Evolutionary conservation across 1,284 basidiomycete species (phyloP).

Genomic region (Ceratobasidium papillatum): DNA sequence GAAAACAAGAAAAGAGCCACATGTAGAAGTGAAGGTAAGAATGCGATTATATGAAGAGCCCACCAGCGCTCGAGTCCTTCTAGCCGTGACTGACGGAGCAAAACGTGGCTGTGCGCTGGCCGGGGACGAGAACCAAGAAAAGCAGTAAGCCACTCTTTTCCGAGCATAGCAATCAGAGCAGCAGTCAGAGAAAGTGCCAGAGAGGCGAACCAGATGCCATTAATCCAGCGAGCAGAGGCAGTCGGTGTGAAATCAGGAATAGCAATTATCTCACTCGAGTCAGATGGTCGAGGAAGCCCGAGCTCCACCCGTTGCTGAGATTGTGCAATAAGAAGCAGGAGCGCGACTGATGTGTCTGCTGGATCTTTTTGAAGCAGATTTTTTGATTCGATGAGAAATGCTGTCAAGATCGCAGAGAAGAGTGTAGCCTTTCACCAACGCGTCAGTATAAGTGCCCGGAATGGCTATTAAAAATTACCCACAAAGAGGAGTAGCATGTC

Average conservation of each 20-base stretch:
- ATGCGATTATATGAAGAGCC: constrained; percentile 18
- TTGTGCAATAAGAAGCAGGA: not conserved
- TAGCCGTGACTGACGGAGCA: constrained; percentile 15
- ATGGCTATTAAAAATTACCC: not conserved
- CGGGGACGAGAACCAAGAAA: constrained; percentile 15
- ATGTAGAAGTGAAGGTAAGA: constrained; percentile 21
- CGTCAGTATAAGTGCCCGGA: not conserved
- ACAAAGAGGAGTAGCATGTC: constrained; percentile 27
- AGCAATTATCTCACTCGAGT: not conserved
- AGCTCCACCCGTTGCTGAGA: constrained; percentile 4
- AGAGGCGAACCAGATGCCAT: constrained; percentile 29
- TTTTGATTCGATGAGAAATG: constrained; percentile 34
- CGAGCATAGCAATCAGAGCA: constrained; percentile 29
- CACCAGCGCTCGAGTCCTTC: constrained; percentile 24
- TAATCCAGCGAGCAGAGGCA: constrained; percentile 7
- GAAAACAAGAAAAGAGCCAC: constrained; percentile 19
- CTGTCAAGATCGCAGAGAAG: constrained; percentile 31
- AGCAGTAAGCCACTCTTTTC: constrained; percentile 29
- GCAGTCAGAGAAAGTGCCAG: constrained; percentile 15
- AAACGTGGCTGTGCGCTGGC: not conserved
- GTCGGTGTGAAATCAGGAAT: not conserved
- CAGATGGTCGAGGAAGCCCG: not conserved
- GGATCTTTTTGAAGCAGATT: constrained; percentile 1
- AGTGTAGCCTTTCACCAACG: constrained; percentile 6
- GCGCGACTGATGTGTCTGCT: not conserved